A percentile compares a stretch with the other conserved stretches of the same genome.
Conservation (phyloP, 2,329 filamentous ascomycete species). For the Aspergillus sp. region DNA sequence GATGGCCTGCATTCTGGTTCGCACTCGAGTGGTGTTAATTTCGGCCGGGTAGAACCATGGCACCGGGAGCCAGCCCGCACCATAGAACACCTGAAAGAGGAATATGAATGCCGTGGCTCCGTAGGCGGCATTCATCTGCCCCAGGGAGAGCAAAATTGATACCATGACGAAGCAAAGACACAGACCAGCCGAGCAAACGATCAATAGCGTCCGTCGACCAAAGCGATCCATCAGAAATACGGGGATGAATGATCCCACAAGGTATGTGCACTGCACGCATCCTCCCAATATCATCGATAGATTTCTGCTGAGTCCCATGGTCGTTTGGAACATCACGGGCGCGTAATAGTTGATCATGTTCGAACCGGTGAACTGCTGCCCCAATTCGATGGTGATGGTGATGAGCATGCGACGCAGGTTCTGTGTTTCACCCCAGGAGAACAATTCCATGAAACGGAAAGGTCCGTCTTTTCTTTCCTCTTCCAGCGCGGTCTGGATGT, state of each 20-base stretch:
- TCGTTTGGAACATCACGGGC: constrained; percentile 33
- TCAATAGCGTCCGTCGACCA: constrained; percentile 36
- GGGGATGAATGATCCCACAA: constrained; percentile 37
- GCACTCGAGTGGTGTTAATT: constrained; percentile 36
- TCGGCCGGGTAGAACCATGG: constrained; percentile 42
- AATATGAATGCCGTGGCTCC: constrained; percentile 41
- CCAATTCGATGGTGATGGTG: constrained; percentile 27
- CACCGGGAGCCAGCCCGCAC: constrained; percentile 38
- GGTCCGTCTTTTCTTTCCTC: constrained; percentile 23
- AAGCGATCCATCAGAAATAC: constrained; percentile 38
- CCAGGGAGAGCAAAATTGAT: constrained; percentile 32
- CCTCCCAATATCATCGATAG: constrained; percentile 50
- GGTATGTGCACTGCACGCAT: constrained; percentile 33
- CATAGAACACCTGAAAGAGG: constrained; percentile 41
- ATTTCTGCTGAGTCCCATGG: constrained; percentile 38
- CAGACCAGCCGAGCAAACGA: constrained; percentile 35
- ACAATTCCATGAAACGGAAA: constrained; percentile 31
- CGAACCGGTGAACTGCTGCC: constrained; percentile 32
- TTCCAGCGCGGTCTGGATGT: constrained; percentile 16
- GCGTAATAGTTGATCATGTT: constrained; percentile 40
- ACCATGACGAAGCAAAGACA: constrained; percentile 40
- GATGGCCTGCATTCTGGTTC: constrained; percentile 36
- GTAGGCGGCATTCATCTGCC: constrained; percentile 27
- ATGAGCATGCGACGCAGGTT: constrained; percentile 29
- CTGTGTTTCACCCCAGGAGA: constrained; percentile 25